phyloP scores from a whole-genome alignment of 2,329 filamentous ascomycete species.

The Epichloe hybrida region DNA sequence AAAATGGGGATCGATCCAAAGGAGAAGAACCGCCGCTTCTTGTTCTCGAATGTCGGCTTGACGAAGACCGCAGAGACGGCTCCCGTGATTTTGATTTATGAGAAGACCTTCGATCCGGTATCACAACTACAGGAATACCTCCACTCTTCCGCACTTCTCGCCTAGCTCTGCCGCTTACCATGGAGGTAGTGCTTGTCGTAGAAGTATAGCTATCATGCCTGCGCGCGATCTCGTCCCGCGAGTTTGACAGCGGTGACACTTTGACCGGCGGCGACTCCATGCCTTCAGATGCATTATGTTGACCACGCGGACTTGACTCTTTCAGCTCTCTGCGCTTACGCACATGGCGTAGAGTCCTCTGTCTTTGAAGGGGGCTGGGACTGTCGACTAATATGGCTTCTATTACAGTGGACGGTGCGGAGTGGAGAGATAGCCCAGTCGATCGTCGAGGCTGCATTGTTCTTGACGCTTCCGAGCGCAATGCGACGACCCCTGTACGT shows the following conservation, averaged over 20 bases:
- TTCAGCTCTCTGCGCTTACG: constrained; percentile 40
- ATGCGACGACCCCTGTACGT: constrained; percentile 16
- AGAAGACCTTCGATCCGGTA: constrained; percentile 45
- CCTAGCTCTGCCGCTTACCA: constrained; percentile 41
- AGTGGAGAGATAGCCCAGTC: constrained; percentile 41
- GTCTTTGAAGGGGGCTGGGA: constrained; percentile 25
- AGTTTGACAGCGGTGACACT: constrained; percentile 16
- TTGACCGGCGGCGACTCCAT: constrained; percentile 8
- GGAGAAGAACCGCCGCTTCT: constrained; percentile 36
- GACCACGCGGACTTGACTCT: constrained; percentile 22
- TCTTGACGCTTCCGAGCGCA: constrained; percentile 25
- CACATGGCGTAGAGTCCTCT: constrained; percentile 46
- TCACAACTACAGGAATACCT: constrained; percentile 48
- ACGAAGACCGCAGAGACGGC: constrained; percentile 47
- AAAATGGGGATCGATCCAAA: constrained; percentile 28
- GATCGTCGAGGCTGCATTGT: constrained; percentile 33
- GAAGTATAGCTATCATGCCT: constrained; percentile 37
- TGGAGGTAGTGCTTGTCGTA: constrained; percentile 32
- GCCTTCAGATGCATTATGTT: constrained; percentile 6
- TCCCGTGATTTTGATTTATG: constrained; percentile 36
- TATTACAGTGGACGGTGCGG: constrained; percentile 41
- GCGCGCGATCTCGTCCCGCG: constrained; percentile 12
- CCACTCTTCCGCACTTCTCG: constrained; percentile 45
- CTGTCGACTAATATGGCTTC: constrained; percentile 44
- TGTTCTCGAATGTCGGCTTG: constrained; percentile 41